Percentiles rank a stretch among this genome's conserved stretches.
Conservation (phyloP, 2,329 filamentous ascomycete genomes). For the Ustilaginoidea virens region DNA sequence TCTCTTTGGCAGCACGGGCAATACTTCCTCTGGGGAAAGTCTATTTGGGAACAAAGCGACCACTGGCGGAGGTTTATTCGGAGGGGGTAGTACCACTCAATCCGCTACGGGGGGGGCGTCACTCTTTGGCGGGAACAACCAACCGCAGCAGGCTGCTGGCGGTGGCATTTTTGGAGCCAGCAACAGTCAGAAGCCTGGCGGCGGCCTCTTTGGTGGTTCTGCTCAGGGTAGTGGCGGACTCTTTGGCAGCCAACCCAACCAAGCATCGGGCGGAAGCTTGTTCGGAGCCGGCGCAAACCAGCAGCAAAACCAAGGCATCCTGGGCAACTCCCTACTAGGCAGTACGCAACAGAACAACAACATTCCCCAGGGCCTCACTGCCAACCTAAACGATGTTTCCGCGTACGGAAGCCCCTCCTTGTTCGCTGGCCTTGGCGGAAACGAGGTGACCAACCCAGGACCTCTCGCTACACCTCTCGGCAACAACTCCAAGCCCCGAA, state of each 20-base stretch:
- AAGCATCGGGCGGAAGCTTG: conserved; percentile 25
- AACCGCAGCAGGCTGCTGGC: conserved; percentile 19
- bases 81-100: conserved; percentile 17
- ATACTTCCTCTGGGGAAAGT: conserved; percentile 15
- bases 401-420: conserved; percentile 83
- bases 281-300: conserved; percentile 32
- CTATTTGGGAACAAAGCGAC: conserved; percentile 24
- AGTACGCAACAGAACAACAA: conserved; percentile 30
- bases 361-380: conserved; percentile 53
- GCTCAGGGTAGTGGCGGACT: conserved; percentile 32
- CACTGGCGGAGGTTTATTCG: conserved; percentile 24
- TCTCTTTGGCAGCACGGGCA: conserved; percentile 16
- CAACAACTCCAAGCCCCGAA: conserved; percentile 58
- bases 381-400: conserved; percentile 68
- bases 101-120: conserved; percentile 22
- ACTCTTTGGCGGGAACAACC: conserved; percentile 29
- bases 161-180: conserved; percentile 34
- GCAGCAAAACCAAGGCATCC: conserved; percentile 30
- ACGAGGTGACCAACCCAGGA: conserved; percentile 56
- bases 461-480: conserved; percentile 83
- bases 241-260: conserved; percentile 35
- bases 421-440: conserved; percentile 57
- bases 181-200: conserved; percentile 24
- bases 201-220: conserved; percentile 37
- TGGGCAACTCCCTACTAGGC: conserved; percentile 44